These are phyloP conservation scores for Gossypium davidsonii DNA, from an alignment of 441 rosid species.

Conservation along the genomic window DNA sequence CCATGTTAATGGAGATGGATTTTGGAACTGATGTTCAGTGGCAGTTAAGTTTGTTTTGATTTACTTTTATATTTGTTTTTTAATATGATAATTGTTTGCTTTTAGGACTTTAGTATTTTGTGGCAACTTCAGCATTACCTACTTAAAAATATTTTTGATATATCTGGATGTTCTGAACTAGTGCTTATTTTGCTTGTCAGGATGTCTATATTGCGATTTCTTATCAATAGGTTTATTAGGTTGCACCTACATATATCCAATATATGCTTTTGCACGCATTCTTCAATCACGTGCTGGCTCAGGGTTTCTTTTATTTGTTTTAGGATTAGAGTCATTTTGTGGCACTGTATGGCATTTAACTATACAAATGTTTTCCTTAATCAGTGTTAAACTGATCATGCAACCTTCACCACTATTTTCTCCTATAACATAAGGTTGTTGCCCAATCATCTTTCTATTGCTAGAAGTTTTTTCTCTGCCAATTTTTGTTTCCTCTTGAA, in stretches of 20 bases:
- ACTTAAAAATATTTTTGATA: slow-evolving; percentile 16
- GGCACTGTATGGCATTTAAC: background rate
- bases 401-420: background rate
- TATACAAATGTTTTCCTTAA: background rate
- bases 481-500: background rate
- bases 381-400: background rate
- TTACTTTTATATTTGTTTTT: slow-evolving; percentile 25
- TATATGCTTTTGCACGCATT: background rate
- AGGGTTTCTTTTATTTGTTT: background rate
- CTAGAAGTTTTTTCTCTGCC: background rate
- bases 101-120: slow-evolving; percentile 22
- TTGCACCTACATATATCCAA: background rate
- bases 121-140: slow-evolving; percentile 21
- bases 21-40: slow-evolving; percentile 39
- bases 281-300: background rate
- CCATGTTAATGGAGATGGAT: slow-evolving; percentile 44
- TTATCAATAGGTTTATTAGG: background rate
- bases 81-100: slow-evolving; percentile 6
- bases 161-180: slow-evolving; percentile 8
- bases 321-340: slow-evolving; percentile 7
- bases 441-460: background rate
- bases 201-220: slow-evolving; percentile 13
- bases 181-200: background rate
- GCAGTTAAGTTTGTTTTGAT: slow-evolving; percentile 58
- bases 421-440: background rate